A percentile compares a stretch with the other conserved stretches of the same genome.
Evolutionary conservation across 2,329 filamentous ascomycete species (phyloP).

Genomic region (Rutstroemia sp.): DNA sequence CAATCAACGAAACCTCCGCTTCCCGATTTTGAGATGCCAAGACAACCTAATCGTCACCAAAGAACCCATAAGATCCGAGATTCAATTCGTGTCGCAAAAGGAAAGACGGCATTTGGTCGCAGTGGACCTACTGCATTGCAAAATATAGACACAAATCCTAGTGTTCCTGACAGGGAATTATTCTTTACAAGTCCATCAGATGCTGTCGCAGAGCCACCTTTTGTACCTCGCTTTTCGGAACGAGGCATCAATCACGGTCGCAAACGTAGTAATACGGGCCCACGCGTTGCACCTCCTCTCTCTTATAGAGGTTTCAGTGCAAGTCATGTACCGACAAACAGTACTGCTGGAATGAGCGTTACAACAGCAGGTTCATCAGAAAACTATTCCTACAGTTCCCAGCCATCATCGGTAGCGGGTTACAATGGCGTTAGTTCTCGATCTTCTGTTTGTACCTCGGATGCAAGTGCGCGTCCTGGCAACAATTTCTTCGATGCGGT

Average conservation of each 20-base stretch:
- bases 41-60: conserved; percentile 28
- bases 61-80: conserved; percentile 59
- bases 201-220: conserved; percentile 56
- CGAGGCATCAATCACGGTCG: conserved; percentile 58
- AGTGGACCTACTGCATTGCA: conserved; percentile 29
- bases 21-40: conserved; percentile 39
- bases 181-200: conserved; percentile 17
- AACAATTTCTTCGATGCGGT: conserved; percentile 72
- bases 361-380: conserved; percentile 53
- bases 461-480: conserved; percentile 26
- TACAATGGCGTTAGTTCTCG: conserved; percentile 36
- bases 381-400: conserved; percentile 43
- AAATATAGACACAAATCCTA: conserved; percentile 6
- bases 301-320: conserved; percentile 70
- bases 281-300: conserved; percentile 60
- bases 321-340: conserved; percentile 38
- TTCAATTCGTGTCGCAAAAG: conserved; percentile 83
- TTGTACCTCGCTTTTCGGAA: conserved; percentile 63
- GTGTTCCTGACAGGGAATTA: conserved; percentile 21
- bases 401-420: conserved; percentile 35
- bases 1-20: conserved; percentile 29
- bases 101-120: conserved; percentile 37
- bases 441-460: conserved; percentile 27
- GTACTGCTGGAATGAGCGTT: conserved; percentile 50
- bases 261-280: conserved; percentile 84